These are phyloP conservation scores for Golubevia sp. DNA, from an alignment of 1,284 basidiomycete genomes.

Conservation along the genomic window DNA sequence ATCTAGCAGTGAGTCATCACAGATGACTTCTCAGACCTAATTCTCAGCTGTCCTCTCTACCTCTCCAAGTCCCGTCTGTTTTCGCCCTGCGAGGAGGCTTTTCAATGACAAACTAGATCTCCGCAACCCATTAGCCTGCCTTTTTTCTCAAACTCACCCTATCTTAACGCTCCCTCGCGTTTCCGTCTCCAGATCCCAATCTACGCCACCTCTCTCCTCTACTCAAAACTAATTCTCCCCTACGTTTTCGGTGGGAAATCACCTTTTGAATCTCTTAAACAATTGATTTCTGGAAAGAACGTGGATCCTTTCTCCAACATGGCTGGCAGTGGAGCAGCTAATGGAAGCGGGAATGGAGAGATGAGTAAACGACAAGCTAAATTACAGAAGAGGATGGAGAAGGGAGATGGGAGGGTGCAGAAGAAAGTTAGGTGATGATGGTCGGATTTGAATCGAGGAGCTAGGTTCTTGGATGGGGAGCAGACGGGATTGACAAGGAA, in stretches of 20 bases:
- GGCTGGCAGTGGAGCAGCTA: no score
- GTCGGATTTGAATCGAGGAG: no score
- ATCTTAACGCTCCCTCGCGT: neutral
- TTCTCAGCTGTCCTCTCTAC: neutral
- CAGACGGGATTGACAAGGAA: no score
- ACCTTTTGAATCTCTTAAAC: no score
- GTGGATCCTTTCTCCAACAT: no score
- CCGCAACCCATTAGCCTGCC: neutral
- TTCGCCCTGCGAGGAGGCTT: neutral
- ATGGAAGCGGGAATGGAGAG: constrained; percentile 11
- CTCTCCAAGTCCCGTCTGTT: neutral
- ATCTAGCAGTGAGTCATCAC: constrained; percentile 56
- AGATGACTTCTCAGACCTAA: no score
- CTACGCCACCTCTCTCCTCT: constrained; percentile 53
- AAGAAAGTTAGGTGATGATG: no score
- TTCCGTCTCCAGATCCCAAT: constrained; percentile 50
- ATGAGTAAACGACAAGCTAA: constrained; percentile 53
- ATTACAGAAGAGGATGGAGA: constrained; percentile 45
- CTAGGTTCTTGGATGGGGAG: no score
- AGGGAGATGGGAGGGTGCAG: constrained; percentile 41
- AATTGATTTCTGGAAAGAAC: no score
- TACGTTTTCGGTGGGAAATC: no score
- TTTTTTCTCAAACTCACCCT: neutral
- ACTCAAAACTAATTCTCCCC: no score
- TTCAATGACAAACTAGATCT: neutral